A percentile compares a stretch with the other conserved stretches of the same genome.
Evolutionary conservation across 768 basidiomycete genomes (phyloP).

Genomic region (Tylopilus cervinicoccineus): DNA sequence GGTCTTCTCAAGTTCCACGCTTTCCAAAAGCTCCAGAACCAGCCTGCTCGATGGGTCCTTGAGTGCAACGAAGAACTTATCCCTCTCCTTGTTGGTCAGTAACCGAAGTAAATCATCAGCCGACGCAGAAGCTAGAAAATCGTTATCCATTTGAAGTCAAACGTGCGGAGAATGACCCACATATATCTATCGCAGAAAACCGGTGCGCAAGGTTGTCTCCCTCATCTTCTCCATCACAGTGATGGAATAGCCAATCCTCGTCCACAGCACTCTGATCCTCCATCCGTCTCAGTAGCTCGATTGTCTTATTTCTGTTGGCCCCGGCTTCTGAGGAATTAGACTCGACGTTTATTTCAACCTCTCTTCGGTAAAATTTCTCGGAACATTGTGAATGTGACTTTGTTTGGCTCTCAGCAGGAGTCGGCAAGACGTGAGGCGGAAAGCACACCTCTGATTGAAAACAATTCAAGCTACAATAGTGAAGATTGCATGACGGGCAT

Average conservation of each 20-base stretch:
- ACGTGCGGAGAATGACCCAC: conserved; percentile 35
- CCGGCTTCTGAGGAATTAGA: conserved; percentile 49
- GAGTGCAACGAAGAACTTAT: conserved; percentile 55
- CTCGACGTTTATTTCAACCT: conserved; percentile 62
- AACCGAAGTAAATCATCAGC: conserved; percentile 57
- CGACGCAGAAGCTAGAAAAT: conserved; percentile 46
- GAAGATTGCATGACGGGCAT: conserved; percentile 76
- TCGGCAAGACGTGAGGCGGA: neutral
- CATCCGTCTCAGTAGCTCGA: conserved; percentile 67
- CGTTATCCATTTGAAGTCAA: neutral
- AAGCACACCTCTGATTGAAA: conserved; percentile 66
- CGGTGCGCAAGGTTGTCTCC: conserved; percentile 45
- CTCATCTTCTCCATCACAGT: conserved; percentile 37
- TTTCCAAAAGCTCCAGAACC: conserved; percentile 55
- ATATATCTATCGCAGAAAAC: conserved; percentile 56
- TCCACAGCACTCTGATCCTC: conserved; percentile 55
- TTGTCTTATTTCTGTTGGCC: conserved; percentile 60
- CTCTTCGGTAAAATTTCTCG: conserved; percentile 76
- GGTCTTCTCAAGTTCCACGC: conserved; percentile 49
- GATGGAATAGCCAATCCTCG: conserved; percentile 29
- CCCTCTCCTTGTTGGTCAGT: conserved; percentile 56
- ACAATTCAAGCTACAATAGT: conserved; percentile 77
- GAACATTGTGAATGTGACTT: conserved; percentile 71
- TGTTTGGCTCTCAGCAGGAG: neutral
- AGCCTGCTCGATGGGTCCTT: conserved; percentile 59